These are phyloP conservation scores for Kodamaea sagamina DNA, from an alignment of 805 yeast species.

Conservation along the genomic window DNA sequence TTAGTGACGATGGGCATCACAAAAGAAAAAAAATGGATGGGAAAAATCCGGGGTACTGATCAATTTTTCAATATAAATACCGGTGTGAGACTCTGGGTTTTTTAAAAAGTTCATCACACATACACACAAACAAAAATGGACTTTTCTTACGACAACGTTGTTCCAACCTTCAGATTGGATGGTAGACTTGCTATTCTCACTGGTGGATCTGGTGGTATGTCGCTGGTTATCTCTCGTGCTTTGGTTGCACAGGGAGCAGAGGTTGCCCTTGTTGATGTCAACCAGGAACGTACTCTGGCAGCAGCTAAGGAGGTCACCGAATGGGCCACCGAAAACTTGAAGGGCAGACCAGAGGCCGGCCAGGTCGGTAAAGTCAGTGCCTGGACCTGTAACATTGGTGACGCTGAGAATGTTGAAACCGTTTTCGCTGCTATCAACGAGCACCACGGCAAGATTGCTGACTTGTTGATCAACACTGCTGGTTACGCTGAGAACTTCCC, in stretches of 20 bases:
- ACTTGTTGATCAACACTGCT: conserved; percentile 74
- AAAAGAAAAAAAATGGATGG: conserved; percentile 1
- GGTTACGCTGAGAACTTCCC: conserved; percentile 82
- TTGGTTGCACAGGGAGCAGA: conserved; percentile 76
- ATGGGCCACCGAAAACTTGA: conserved; percentile 50
- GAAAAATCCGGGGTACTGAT: conserved; percentile 7
- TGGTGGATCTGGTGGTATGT: conserved; percentile 82
- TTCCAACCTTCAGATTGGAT: conserved; percentile 68
- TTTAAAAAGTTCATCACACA: background rate
- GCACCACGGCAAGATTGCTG: conserved; percentile 62
- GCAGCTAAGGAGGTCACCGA: conserved; percentile 51
- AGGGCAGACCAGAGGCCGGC: conserved; percentile 28
- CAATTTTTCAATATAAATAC: conserved; percentile 4
- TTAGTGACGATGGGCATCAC: conserved; percentile 6
- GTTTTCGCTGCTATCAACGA: conserved; percentile 54
- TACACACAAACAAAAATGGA: conserved; percentile 17
- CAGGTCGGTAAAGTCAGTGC: conserved; percentile 51
- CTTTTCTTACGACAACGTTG: conserved; percentile 45
- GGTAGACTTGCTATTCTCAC: conserved; percentile 73
- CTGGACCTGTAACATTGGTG: conserved; percentile 76
- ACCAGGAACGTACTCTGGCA: conserved; percentile 56
- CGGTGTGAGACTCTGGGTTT: background rate
- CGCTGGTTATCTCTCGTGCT: conserved; percentile 64
- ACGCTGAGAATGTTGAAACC: conserved; percentile 57
- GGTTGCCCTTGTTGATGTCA: conserved; percentile 70